Percentiles rank a stretch among this genome's conserved stretches.
phyloP scores from a whole-genome alignment of 108 stramenopile genomes.

The Mediolabrus comicus region DNA sequence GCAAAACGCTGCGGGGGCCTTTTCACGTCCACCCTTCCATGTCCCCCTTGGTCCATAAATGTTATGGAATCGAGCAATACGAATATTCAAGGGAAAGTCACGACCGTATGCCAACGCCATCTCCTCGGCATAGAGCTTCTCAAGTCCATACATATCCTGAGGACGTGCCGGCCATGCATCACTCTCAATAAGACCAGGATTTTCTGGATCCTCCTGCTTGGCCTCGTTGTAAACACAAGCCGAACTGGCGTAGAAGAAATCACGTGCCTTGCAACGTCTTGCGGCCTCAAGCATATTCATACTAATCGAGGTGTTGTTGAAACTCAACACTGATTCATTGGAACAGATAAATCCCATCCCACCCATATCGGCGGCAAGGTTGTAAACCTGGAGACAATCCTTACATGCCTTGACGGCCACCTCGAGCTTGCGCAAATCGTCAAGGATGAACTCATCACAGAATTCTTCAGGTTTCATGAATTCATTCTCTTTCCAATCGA shows the following conservation, averaged over 20 bases:
- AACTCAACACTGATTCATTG: slow-evolving; percentile 95
- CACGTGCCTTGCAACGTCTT: slow-evolving; percentile 80
- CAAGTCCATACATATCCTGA: slow-evolving; percentile 99
- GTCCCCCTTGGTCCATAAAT: slow-evolving; percentile 98
- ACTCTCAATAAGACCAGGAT: slow-evolving; percentile 92
- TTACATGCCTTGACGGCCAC: slow-evolving; percentile 93
- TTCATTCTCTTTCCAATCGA: slow-evolving; percentile 97
- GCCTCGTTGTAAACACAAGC: slow-evolving; percentile 99
- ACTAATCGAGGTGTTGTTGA: slow-evolving; percentile 99
- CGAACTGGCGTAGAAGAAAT: slow-evolving; percentile 95
- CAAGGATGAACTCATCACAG: slow-evolving; percentile 95
- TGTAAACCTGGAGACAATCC: slow-evolving; percentile 97
- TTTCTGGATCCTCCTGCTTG: slow-evolving; percentile 96
- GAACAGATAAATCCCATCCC: slow-evolving; percentile 99
- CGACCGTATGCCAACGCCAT: slow-evolving; percentile 97
- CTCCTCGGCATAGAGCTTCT: slow-evolving; percentile 99
- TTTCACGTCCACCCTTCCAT: slow-evolving; percentile 99
- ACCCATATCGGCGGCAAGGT: slow-evolving; percentile 99
- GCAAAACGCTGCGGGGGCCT: slow-evolving; percentile 99
- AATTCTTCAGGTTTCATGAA: slow-evolving; percentile 97
- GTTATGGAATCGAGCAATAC: slow-evolving; percentile 96
- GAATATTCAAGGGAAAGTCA: slow-evolving; percentile 93
- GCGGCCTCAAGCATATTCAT: slow-evolving; percentile 99
- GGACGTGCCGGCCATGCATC: slow-evolving; percentile 99
- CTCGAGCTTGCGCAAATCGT: slow-evolving; percentile 92